These are phyloP conservation scores for Ogataea philodendri DNA, from an alignment of 805 yeast species.

Conservation along the genomic window DNA sequence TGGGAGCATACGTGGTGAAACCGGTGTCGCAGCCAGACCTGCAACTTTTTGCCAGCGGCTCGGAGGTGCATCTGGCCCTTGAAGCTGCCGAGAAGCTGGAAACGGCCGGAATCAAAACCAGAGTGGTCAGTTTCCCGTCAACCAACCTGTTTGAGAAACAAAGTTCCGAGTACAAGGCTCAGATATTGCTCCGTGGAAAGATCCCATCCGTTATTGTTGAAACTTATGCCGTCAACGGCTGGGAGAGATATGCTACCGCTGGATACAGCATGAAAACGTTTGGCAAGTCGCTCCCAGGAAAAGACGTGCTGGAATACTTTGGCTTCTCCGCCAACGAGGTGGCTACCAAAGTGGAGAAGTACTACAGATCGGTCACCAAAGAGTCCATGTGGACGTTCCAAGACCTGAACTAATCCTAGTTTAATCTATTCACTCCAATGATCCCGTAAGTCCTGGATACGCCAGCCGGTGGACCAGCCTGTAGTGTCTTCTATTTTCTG, in stretches of 20 bases:
- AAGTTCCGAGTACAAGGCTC: constrained; percentile 72
- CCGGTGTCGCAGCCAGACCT: constrained; percentile 58
- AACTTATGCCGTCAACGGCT: constrained; percentile 86
- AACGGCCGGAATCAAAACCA: constrained; percentile 62
- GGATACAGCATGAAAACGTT: constrained; percentile 93
- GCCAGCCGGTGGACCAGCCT: constrained; percentile 26
- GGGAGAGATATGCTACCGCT: constrained; percentile 95
- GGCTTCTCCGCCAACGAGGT: constrained; percentile 91
- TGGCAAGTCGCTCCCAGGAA: constrained; percentile 93
- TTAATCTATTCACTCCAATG: constrained; percentile 18
- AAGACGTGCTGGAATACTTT: constrained; percentile 74
- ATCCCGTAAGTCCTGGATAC: constrained; percentile 22
- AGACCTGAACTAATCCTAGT: constrained; percentile 29
- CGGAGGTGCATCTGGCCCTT: constrained; percentile 82
- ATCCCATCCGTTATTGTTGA: constrained; percentile 90
- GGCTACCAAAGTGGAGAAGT: constrained; percentile 43
- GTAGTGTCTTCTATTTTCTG: constrained; percentile 24
- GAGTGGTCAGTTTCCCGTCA: constrained; percentile 92
- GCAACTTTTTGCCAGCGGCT: constrained; percentile 83
- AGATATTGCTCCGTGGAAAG: constrained; percentile 84
- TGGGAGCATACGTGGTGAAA: constrained; percentile 85
- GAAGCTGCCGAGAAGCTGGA: constrained; percentile 75
- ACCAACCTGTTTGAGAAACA: constrained; percentile 86
- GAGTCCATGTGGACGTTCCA: constrained; percentile 30
- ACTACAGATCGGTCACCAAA: constrained; percentile 20